These are phyloP conservation scores for Ogataea siamensis DNA, from an alignment of 805 yeast species.

Conservation along the genomic window DNA sequence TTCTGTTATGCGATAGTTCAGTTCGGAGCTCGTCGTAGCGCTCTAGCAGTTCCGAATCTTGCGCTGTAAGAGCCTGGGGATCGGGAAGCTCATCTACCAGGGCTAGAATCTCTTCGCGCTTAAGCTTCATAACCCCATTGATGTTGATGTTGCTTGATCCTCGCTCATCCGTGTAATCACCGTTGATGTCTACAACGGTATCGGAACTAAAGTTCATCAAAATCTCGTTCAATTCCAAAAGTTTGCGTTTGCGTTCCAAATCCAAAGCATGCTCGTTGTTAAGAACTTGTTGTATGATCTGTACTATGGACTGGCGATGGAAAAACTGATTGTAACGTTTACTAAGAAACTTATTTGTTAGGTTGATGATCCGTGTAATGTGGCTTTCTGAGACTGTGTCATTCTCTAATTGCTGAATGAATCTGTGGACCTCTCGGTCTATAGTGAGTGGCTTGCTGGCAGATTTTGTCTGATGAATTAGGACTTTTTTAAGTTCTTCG, in stretches of 20 bases:
- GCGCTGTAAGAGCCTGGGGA: constrained; percentile 20
- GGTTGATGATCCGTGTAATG: constrained; percentile 11
- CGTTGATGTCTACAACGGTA: constrained; percentile 26
- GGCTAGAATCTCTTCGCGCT: constrained; percentile 24
- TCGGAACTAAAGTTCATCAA: constrained; percentile 25
- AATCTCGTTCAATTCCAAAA: constrained; percentile 29
- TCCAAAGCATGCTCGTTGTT: constrained; percentile 23
- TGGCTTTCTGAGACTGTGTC: constrained; percentile 13
- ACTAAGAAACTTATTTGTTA: constrained; percentile 12
- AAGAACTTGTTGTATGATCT: constrained; percentile 31
- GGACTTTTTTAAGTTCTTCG: constrained; percentile 26
- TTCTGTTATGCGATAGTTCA: constrained; percentile 17
- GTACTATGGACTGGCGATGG: constrained; percentile 31
- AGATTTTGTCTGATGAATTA: constrained; percentile 25
- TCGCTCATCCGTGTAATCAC: constrained; percentile 18
- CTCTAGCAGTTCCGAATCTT: constrained; percentile 23
- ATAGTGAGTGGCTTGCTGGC: constrained; percentile 19
- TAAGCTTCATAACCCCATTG: constrained; percentile 25
- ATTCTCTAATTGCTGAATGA: constrained; percentile 10
- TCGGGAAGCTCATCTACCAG: constrained; percentile 33
- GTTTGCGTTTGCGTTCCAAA: constrained; percentile 18
- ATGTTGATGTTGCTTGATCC: constrained; percentile 19
- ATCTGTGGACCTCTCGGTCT: constrained; percentile 15
- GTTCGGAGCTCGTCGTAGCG: constrained; percentile 25
- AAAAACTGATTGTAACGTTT: constrained; percentile 27